Percentiles rank a stretch among this genome's conserved stretches.
Evolutionary conservation across 345 rosid species (phyloP).

Genomic region (Pugionium dolabratum): DNA sequence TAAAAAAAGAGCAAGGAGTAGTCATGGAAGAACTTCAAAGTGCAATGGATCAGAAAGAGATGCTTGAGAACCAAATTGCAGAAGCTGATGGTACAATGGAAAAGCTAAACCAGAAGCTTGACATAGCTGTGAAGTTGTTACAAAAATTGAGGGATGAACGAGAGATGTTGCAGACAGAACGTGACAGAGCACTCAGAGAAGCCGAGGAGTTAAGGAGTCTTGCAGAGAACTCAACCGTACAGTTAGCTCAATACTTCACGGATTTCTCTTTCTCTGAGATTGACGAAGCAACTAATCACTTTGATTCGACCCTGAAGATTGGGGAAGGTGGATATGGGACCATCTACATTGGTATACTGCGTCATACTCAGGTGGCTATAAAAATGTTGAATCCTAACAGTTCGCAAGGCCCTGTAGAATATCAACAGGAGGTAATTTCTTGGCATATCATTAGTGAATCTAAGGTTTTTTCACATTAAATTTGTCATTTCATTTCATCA

Average conservation of each 20-base stretch:
- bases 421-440: constrained; percentile 76
- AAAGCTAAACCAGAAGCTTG: constrained; percentile 75
- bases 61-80: constrained; percentile 54
- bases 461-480: not conserved
- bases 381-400: constrained; percentile 68
- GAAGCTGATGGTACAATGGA: constrained; percentile 54
- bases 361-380: constrained; percentile 70
- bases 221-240: constrained; percentile 54
- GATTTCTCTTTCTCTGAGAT: constrained; percentile 74
- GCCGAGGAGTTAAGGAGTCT: constrained; percentile 73
- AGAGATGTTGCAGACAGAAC: constrained; percentile 66
- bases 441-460: constrained; percentile 16
- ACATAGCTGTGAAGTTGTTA: constrained; percentile 74
- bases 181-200: constrained; percentile 78
- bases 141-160: constrained; percentile 63
- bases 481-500: constrained; percentile 19
- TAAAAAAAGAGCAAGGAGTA: constrained; percentile 49
- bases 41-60: constrained; percentile 49
- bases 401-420: constrained; percentile 83
- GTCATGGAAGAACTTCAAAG: constrained; percentile 53
- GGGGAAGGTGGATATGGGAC: constrained; percentile 96
- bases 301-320: constrained; percentile 68
- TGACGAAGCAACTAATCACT: constrained; percentile 64
- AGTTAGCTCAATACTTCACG: constrained; percentile 56
- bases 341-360: constrained; percentile 66